Evolutionary conservation across 495 filamentous ascomycete species (phyloP).

Genomic region (Penicillium roqueforti): DNA sequence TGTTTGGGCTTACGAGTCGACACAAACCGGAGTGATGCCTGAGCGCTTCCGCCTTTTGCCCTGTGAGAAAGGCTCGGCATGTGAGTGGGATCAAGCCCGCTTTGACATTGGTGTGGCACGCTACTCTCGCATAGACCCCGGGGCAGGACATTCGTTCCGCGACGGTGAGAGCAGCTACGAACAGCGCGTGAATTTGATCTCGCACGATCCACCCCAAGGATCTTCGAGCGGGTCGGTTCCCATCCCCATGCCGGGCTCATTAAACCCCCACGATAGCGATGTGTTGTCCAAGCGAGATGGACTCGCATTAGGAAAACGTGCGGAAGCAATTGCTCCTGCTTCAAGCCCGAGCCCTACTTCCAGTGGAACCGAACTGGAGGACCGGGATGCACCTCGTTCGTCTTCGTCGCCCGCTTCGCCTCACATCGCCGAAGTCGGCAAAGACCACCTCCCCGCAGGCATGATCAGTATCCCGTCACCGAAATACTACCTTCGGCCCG

Average conservation of each 20-base stretch:
- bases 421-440: slow-evolving; percentile 16
- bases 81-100: slow-evolving; percentile 70
- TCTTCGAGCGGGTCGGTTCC: slow-evolving; percentile 12
- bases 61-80: slow-evolving; percentile 62
- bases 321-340: not conserved
- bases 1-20: slow-evolving; percentile 85
- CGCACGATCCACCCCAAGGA: slow-evolving; percentile 5
- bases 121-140: slow-evolving; percentile 42
- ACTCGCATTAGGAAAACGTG: slow-evolving; percentile 5
- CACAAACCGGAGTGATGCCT: slow-evolving; percentile 85
- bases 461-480: slow-evolving; percentile 54
- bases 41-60: slow-evolving; percentile 63
- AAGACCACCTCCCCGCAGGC: slow-evolving; percentile 63
- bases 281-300: slow-evolving; percentile 18
- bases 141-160: slow-evolving; percentile 29
- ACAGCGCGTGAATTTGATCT: slow-evolving; percentile 24
- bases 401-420: slow-evolving; percentile 12
- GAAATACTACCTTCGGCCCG: slow-evolving; percentile 81
- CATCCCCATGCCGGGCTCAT: slow-evolving; percentile 26
- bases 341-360: not conserved
- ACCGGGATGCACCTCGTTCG: slow-evolving; percentile 20
- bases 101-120: slow-evolving; percentile 46
- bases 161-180: slow-evolving; percentile 25
- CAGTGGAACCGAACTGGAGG: slow-evolving; percentile 1
- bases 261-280: slow-evolving; percentile 24